A percentile compares a stretch with the other conserved stretches of the same genome.
Evolutionary conservation across 257 asterid species (phyloP).

Genomic region (Scutellaria minor): DNA sequence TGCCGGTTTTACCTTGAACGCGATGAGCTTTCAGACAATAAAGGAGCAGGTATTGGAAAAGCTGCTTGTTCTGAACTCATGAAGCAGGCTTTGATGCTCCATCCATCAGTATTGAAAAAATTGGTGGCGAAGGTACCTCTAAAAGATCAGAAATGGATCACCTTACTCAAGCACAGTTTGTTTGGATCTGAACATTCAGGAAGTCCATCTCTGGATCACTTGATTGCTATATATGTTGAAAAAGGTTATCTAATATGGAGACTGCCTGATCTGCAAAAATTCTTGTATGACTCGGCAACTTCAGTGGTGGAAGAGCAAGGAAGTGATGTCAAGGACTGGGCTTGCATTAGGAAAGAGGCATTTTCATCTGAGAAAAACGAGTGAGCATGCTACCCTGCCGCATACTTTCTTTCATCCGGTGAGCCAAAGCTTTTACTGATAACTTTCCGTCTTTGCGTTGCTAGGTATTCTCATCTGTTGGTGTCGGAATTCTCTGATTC

Average conservation of each 20-base stretch:
- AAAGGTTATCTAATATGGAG: slow-evolving; percentile 89
- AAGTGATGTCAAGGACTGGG: slow-evolving; percentile 72
- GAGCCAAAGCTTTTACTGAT: slow-evolving; percentile 7
- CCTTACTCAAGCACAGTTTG: slow-evolving; percentile 53
- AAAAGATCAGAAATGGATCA: slow-evolving; percentile 71
- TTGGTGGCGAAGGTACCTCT: slow-evolving; percentile 84
- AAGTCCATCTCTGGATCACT: slow-evolving; percentile 78
- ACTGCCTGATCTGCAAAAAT: slow-evolving; percentile 87
- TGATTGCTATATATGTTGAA: slow-evolving; percentile 78
- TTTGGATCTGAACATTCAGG: slow-evolving; percentile 67
- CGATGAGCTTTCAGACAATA: slow-evolving; percentile 15
- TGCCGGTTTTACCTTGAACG: slow-evolving; percentile 77
- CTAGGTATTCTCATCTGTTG: slow-evolving; percentile 81
- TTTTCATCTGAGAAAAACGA: slow-evolving; percentile 84
- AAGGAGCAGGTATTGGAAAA: slow-evolving; percentile 43
- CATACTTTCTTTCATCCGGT: neutral
- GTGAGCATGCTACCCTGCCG: slow-evolving; percentile 43
- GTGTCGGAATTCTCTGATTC: slow-evolving; percentile 85
- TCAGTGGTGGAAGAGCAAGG: slow-evolving; percentile 59
- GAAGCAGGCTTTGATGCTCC: slow-evolving; percentile 96
- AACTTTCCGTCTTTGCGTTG: slow-evolving; percentile 19
- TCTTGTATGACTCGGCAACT: slow-evolving; percentile 70
- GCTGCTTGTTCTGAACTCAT: slow-evolving; percentile 72
- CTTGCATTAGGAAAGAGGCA: slow-evolving; percentile 79
- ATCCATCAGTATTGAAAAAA: slow-evolving; percentile 76